These are phyloP conservation scores for Pyronema omphalodes DNA, from an alignment of 495 filamentous ascomycete genomes.

Conservation along the genomic window DNA sequence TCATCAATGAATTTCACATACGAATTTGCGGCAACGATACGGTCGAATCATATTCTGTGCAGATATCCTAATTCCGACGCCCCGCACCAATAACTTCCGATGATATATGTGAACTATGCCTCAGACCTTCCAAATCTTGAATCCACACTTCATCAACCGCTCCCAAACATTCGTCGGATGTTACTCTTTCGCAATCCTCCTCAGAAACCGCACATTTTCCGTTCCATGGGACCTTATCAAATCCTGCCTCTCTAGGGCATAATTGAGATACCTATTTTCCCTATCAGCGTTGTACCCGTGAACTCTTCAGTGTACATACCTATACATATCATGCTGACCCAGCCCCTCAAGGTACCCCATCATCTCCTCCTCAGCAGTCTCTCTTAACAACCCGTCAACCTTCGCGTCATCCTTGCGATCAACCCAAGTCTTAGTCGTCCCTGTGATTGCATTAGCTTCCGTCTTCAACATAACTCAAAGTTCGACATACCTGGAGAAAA, in stretches of 20 bases:
- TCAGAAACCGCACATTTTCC: constrained; percentile 25
- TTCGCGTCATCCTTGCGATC: neutral
- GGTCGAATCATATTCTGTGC: no score
- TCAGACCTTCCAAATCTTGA: constrained; percentile 21
- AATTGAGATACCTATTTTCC: constrained; percentile 25
- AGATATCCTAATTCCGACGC: no score
- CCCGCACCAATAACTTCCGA: no score
- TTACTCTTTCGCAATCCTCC: constrained; percentile 23
- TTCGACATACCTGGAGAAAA: no score
- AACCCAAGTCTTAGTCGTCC: neutral
- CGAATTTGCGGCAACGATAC: no score
- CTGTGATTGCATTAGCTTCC: no score
- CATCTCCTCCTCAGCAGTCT: neutral
- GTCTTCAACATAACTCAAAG: no score
- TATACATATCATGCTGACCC: neutral
- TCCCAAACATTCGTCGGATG: constrained; percentile 26
- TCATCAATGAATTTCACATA: no score
- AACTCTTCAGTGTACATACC: neutral
- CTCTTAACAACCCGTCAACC: neutral
- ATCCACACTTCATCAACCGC: constrained; percentile 19
- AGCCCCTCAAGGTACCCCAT: neutral
- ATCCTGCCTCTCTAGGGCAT: constrained; percentile 29
- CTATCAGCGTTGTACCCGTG: neutral
- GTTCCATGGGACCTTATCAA: constrained; percentile 27
- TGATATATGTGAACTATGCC: neutral